A percentile compares a stretch with the other conserved stretches of the same genome.
phyloP scores from a whole-genome alignment of 1,284 basidiomycete genomes.

The Cryptococcus sp. region DNA sequence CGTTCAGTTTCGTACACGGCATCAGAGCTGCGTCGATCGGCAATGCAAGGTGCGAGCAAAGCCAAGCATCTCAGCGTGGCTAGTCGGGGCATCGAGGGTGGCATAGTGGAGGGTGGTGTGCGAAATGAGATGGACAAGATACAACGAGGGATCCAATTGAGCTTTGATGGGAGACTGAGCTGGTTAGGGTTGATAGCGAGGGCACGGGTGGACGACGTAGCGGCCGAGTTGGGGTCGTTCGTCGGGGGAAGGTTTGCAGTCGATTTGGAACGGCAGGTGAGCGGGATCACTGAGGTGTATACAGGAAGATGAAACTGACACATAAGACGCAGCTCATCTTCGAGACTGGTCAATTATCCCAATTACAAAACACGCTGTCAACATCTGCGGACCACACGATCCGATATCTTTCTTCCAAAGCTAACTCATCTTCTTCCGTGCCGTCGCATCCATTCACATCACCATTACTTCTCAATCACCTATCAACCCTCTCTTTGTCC shows the following conservation, averaged over 20 bases:
- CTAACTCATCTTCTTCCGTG: constrained; percentile 11
- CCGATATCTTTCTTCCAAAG: constrained; percentile 35
- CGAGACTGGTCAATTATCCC: constrained; percentile 67
- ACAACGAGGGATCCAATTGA: constrained; percentile 57
- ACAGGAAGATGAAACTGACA: neutral
- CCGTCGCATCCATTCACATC: constrained; percentile 61
- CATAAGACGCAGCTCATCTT: constrained; percentile 61
- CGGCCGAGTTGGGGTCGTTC: constrained; percentile 59
- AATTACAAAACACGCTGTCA: constrained; percentile 59
- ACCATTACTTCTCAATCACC: constrained; percentile 66
- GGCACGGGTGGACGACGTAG: constrained; percentile 69
- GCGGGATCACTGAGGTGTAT: constrained; percentile 17
- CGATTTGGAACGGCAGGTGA: constrained; percentile 66
- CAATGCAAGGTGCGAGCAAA: constrained; percentile 27
- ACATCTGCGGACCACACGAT: constrained; percentile 53
- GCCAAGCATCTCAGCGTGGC: constrained; percentile 37
- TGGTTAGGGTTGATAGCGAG: constrained; percentile 67
- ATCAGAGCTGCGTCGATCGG: constrained; percentile 16
- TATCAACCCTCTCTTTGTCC: constrained; percentile 58
- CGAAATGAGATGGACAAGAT: constrained; percentile 58
- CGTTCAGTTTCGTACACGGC: constrained; percentile 22
- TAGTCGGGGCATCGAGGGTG: constrained; percentile 36
- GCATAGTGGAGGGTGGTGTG: constrained; percentile 57
- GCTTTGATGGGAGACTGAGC: constrained; percentile 60
- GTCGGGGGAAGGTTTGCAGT: constrained; percentile 64